Percentiles rank a stretch among this genome's conserved stretches.
Evolutionary conservation across 768 basidiomycete species (phyloP).

Genomic region (Coprinellus micaceus): DNA sequence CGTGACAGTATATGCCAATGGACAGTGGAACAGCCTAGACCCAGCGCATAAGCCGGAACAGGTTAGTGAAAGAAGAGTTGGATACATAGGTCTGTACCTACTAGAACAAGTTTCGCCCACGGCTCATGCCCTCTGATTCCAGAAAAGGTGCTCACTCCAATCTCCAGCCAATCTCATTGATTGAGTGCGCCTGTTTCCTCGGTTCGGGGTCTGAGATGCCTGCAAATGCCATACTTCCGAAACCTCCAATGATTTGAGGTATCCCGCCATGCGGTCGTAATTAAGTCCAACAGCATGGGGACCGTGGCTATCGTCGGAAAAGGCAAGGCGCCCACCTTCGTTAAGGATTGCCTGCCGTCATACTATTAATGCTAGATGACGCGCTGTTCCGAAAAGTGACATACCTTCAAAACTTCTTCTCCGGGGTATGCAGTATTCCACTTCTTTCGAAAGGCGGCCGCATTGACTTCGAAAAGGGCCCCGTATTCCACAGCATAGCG

Average conservation of each 20-base stretch:
- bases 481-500: slow-evolving; percentile 71
- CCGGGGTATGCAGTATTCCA: slow-evolving; percentile 87
- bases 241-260: slow-evolving; percentile 60
- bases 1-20: too few species aligned
- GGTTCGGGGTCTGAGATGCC: slow-evolving; percentile 35
- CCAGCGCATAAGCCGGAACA: too few species aligned
- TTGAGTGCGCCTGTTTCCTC: slow-evolving; percentile 41
- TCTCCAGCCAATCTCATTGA: slow-evolving; percentile 44
- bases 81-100: too few species aligned
- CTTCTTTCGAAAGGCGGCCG: slow-evolving; percentile 88
- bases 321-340: slow-evolving; percentile 67
- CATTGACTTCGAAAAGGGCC: slow-evolving; percentile 89
- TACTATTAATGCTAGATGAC: background rate
- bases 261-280: slow-evolving; percentile 63
- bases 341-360: slow-evolving; percentile 60
- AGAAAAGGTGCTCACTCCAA: slow-evolving; percentile 63
- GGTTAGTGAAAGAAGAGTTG: too few species aligned
- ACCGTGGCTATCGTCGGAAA: slow-evolving; percentile 97
- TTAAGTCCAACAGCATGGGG: slow-evolving; percentile 85
- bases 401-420: slow-evolving; percentile 68
- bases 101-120: too few species aligned
- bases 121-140: slow-evolving; percentile 54
- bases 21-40: too few species aligned
- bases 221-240: slow-evolving; percentile 63
- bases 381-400: slow-evolving; percentile 8